phyloP scores from a whole-genome alignment of 768 basidiomycete species.

The Lentinula raphanica region DNA sequence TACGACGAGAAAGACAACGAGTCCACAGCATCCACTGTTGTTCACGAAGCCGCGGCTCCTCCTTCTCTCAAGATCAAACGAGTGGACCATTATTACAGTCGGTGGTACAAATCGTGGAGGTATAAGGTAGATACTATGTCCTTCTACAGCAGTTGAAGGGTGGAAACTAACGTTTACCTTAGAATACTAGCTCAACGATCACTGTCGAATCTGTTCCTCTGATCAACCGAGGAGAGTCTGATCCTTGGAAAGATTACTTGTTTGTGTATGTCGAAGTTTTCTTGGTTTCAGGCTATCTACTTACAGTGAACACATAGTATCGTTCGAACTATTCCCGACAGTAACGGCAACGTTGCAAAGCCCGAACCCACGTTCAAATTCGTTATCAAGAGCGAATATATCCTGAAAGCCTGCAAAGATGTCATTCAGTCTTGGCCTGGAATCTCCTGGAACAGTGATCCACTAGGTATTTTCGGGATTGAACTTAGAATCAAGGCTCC shows the following conservation, averaged over 20 bases:
- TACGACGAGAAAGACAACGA: conserved; percentile 24
- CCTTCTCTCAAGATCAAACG: conserved; percentile 55
- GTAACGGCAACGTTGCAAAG: conserved; percentile 21
- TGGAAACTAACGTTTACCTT: not conserved
- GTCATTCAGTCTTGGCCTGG: conserved; percentile 56
- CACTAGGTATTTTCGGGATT: conserved; percentile 35
- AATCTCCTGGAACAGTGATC: conserved; percentile 56
- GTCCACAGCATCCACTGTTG: conserved; percentile 30
- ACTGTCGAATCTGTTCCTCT: conserved; percentile 41
- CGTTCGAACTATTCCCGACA: conserved; percentile 43
- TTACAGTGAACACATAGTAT: conserved; percentile 27
- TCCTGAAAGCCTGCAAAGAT: conserved; percentile 52
- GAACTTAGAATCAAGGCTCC: not conserved
- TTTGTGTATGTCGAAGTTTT: conserved; percentile 37
- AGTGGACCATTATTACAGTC: conserved; percentile 54
- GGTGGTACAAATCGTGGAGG: conserved; percentile 54
- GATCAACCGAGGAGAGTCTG: conserved; percentile 35
- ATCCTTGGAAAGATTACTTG: conserved; percentile 53
- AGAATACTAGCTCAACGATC: conserved; percentile 53
- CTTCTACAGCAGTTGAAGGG: not conserved
- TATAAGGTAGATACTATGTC: conserved; percentile 34
- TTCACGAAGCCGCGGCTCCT: conserved; percentile 31
- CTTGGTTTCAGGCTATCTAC: not conserved
- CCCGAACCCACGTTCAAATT: conserved; percentile 48
- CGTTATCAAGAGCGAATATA: conserved; percentile 53